Evolutionary conservation across 1,139 yeast genomes (phyloP).

Genomic region (Geotrichum cucujoidarum): DNA sequence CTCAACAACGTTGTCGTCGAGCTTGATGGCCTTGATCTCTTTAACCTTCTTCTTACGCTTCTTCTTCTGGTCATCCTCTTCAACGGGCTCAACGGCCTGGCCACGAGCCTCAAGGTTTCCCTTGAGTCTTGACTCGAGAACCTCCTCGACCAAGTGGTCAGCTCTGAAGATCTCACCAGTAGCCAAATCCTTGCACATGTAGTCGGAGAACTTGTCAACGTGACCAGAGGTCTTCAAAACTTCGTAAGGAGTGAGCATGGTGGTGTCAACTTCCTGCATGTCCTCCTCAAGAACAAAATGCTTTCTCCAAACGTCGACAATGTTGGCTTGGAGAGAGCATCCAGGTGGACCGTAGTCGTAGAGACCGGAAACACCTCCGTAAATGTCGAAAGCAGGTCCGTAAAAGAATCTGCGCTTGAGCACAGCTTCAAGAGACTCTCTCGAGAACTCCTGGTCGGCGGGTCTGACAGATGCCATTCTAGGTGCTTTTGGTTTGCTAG

Average conservation of each 20-base stretch:
- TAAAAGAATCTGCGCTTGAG: slow-evolving; percentile 93
- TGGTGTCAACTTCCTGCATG: slow-evolving; percentile 97
- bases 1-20: slow-evolving; percentile 69
- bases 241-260: slow-evolving; percentile 96
- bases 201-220: slow-evolving; percentile 97
- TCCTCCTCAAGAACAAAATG: slow-evolving; percentile 97
- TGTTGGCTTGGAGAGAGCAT: slow-evolving; percentile 94
- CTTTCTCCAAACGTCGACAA: slow-evolving; percentile 93
- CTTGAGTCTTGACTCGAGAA: slow-evolving; percentile 87
- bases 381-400: slow-evolving; percentile 95
- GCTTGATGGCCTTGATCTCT: slow-evolving; percentile 83
- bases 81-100: slow-evolving; percentile 48
- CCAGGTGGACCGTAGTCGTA: slow-evolving; percentile 99
- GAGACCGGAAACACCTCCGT: slow-evolving; percentile 97
- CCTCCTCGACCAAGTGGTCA: slow-evolving; percentile 97
- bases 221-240: slow-evolving; percentile 98
- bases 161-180: slow-evolving; percentile 99
- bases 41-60: slow-evolving; percentile 91
- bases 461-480: slow-evolving; percentile 27
- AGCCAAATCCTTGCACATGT: slow-evolving; percentile 96
- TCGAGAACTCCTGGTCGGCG: slow-evolving; percentile 47
- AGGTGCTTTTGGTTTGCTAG: not conserved
- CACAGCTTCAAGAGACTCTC: slow-evolving; percentile 85
- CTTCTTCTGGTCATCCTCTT: slow-evolving; percentile 60
- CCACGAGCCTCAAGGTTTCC: slow-evolving; percentile 98